Evolutionary conservation across 345 rosid genomes (phyloP).

Genomic region (Dovyalis caffra): DNA sequence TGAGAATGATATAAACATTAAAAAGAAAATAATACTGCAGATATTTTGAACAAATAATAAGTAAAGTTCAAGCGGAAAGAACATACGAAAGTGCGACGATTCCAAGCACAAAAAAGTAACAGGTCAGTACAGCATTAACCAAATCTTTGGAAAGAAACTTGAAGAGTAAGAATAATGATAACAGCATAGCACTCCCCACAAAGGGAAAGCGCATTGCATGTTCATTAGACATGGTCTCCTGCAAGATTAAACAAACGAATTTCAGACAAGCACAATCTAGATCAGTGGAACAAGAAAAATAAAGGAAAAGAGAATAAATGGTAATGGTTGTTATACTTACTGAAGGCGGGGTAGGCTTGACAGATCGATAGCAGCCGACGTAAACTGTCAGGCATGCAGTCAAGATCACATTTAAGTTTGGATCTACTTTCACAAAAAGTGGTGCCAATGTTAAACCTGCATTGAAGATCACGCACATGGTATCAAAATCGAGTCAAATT

Average conservation of each 20-base stretch:
- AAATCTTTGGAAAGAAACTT: constrained; percentile 92
- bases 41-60: neutral
- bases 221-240: constrained; percentile 97
- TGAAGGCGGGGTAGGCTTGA: constrained; percentile 88
- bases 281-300: neutral
- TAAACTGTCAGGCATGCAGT: constrained; percentile 90
- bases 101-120: constrained; percentile 94
- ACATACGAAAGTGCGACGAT: constrained; percentile 95
- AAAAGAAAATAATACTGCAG: neutral
- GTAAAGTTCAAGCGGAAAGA: constrained; percentile 18
- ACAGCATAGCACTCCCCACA: constrained; percentile 96
- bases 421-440: constrained; percentile 78
- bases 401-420: constrained; percentile 84
- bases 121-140: constrained; percentile 92
- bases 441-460: constrained; percentile 94
- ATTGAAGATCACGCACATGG: neutral
- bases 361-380: constrained; percentile 98
- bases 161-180: constrained; percentile 91
- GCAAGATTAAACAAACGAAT: constrained; percentile 27
- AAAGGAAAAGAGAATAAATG: neutral
- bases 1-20: constrained; percentile 12
- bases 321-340: constrained; percentile 36
- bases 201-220: constrained; percentile 99
- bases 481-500: neutral
- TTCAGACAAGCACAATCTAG: constrained; percentile 5